These are phyloP conservation scores for Zostera marina DNA, from an alignment of 116 monocot genomes.

Conservation along the genomic window DNA sequence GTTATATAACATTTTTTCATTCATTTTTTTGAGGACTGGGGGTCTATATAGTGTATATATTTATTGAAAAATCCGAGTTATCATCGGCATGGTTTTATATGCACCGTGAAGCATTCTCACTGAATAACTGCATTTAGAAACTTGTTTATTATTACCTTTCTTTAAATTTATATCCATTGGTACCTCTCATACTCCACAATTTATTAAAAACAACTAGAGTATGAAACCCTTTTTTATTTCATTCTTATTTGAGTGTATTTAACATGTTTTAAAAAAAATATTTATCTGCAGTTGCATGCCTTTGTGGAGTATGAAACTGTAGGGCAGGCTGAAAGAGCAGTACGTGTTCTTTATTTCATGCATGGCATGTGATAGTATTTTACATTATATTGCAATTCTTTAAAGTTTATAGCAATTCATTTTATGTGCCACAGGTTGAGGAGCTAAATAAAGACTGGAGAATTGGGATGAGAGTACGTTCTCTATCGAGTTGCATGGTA, in stretches of 20 bases:
- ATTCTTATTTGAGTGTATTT: background rate
- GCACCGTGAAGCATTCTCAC: no score
- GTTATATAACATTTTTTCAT: no score
- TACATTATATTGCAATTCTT: background rate
- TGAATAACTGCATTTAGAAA: no score
- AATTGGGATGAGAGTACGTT: conserved; percentile 75
- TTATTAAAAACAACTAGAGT: no score
- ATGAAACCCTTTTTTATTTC: conserved; percentile 8
- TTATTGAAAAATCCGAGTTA: no score
- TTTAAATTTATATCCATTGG: no score
- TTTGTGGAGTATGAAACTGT: conserved; percentile 91
- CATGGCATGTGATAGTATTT: no score
- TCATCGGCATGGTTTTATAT: no score
- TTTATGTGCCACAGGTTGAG: conserved; percentile 21
- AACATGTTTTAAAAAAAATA: background rate
- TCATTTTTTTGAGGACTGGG: no score
- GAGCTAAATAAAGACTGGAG: conserved; percentile 93
- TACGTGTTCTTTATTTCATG: conserved; percentile 16
- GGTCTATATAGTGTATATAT: no score
- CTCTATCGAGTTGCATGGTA: conserved; percentile 23
- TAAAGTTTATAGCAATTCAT: background rate
- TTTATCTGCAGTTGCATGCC: conserved; percentile 59
- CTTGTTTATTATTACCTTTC: no score
- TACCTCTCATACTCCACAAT: no score
- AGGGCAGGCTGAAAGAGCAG: conserved; percentile 82